Evolutionary conservation across 2,329 filamentous ascomycete species (phyloP), one percentile per base, ranked within the genome.

Genomic region (Phoma sp.): DNA sequence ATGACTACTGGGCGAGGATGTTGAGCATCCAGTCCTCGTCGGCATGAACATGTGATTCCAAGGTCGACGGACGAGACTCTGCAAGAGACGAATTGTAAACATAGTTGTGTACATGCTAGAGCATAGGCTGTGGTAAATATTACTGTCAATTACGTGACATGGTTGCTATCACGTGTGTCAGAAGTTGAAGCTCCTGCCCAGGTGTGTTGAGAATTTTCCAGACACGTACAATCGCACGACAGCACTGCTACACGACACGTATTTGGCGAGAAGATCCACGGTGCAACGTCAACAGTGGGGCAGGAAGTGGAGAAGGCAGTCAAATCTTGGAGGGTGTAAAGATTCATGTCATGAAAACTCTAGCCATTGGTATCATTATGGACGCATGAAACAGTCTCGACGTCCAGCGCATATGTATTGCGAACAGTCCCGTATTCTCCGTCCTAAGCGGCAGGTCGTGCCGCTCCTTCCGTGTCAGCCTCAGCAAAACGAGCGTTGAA

Each of bases 1-100:
- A 69, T 36, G 43, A 50, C 45, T 65, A 67, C 29, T 66, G 63
- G 60, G 57, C 50, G 23, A 53, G 59, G 48, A 60, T 58, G 43
- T 18, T 69, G 37, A 44, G 59, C 33, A 51, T 50, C n/a, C 67
- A 65, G 54, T 32, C 60, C 24, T 47, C 40, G 33, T 29, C 47
- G 24, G 52, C 49, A 4, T 53, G 53, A 36, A 25, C 38, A 48
- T 23, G 47, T 24, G 27, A 4, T 32, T n/a, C 13, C 37, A 24
- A 24, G 2, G 4, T 24, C 3, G 29, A 30, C 37, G 3, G 35
- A 46, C 9, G 45, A 35, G 27, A 11, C 18, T 9, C n/a, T 6
- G 23, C 13, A 38, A 35, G 36, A 39, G 36, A 43, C 18, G 35
- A 37, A 39, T 38, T 63, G 61, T 66, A 62, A 64, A 46, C 42